Base-by-base conservation (phyloP, 1,284 basidiomycete species). In the Cystobasidiaceae sp. region DNA sequence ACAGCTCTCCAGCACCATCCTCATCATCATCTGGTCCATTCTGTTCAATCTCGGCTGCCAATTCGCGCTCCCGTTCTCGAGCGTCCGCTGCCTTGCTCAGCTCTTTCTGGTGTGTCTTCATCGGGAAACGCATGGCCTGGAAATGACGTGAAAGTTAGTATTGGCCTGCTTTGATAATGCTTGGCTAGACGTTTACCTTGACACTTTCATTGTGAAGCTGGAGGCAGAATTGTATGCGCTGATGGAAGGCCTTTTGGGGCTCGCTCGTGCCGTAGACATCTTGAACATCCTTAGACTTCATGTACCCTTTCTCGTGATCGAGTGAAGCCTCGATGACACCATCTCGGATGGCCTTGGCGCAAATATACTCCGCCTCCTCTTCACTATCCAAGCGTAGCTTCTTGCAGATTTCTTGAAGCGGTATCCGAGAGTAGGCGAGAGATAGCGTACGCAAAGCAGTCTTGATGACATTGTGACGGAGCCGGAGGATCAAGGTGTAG, bases 401-500 rank as follows among this genome's bases (percentile, higher is more conserved):
- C 70, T 91, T 82, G 72, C 92, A 94, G 71, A 99, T 93, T 74
- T 97, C 93, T 48, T 89, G 86, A 32, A 99, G 83, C 19, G 91
- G 93, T 77, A 99, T 99, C 63, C 93, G 87, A 7, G 90, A 90
- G 80, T 97, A 97, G 15, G 92, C 90, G 30, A 97, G 83, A 23
- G 93, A 97, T 61, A 99, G 88, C 69, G 93, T 86, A 44, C 94
- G 87, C 69, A 99, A 90, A 27, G 93, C 96, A 1, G 96, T 97
- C 81, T 97, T 98, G 83, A 99, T 97, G 57, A 98, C 96, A 77
- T 97, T 98, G 80, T 98, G 94, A 21, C 94, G 86, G 51, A 99
- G 83, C 21, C 94, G 90, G 58, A 91, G 85, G 75, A 99, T 93
- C 64, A 99, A 83, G 21, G 91, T 90, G 77, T 91, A 89, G 1